Base-by-base conservation (phyloP, 257 asterid species). In the Solanum tarapatanum region DNA sequence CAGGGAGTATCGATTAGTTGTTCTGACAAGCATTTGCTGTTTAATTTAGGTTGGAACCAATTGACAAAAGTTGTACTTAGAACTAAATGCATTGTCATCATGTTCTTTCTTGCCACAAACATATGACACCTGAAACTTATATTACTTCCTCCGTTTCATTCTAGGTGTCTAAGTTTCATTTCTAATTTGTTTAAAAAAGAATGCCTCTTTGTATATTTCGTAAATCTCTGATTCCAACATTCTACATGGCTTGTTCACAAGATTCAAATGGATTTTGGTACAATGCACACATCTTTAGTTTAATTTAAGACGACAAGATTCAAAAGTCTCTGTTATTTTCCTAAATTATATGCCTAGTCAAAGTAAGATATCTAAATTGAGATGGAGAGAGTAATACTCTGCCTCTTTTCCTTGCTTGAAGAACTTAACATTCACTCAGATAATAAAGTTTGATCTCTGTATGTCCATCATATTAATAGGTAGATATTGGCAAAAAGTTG, bases 401-500 rank as follows among this genome's bases (percentile, higher is more conserved):
- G 17, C 68, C 9, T 45, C 16, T 26, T 45, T 80, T 48, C 66
- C 85, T 80, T 80, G 41, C 7, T 28, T 48, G 85, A 80, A 30
- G 64, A n/a, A 17, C 69, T 80, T 17, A 9, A 80, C 6, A 28
- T 48, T 77, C 36, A 48, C 69, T 80, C 69, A 45, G 41, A 45
- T 28, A 80, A 28, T 17, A 48, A 80, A 80, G 28, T 80, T 43
- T 80, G 39, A 80, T 45, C 84, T 80, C 41, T 26, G 33, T 79
- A 85, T 70, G 84, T 85, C 64, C 90, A 45, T 86, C 89, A 68
- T 86, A 55, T 83, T 86, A 30, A 88, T 90, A 97, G 99, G 93
- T 84, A 95, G 69, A 88, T 97, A 97, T 86, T 97, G 98, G 99
- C 94, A 66, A 76, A 97, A 92, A 92, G 90, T 97, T 92, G 95